phyloP scores from a whole-genome alignment of 352 stramenopile genomes.

The Globisporangium lucens region DNA sequence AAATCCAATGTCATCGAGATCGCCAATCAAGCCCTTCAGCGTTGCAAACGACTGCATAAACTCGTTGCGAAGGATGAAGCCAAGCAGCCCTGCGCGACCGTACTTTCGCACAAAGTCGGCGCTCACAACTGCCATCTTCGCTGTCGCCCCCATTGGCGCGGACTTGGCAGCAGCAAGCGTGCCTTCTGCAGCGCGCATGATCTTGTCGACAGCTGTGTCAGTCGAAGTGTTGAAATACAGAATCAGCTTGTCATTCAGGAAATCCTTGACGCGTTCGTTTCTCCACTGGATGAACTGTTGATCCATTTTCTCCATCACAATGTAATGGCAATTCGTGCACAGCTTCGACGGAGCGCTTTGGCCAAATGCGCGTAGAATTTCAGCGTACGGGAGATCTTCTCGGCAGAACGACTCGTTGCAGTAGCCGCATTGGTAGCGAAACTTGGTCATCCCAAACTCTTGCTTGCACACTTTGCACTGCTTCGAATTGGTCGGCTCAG shows the following conservation, averaged over 20 bases:
- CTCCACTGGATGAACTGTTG: conserved; percentile 78
- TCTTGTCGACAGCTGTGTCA: conserved; percentile 84
- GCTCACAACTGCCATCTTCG: conserved; percentile 83
- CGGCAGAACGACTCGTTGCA: conserved; percentile 78
- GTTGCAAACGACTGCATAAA: conserved; percentile 89
- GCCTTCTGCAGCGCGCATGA: conserved; percentile 73
- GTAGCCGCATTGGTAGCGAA: conserved; percentile 81
- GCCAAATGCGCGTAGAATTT: conserved; percentile 65
- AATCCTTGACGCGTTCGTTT: conserved; percentile 78
- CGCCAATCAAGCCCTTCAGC: conserved; percentile 71
- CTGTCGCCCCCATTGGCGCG: conserved; percentile 72
- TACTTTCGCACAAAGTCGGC: conserved; percentile 86
- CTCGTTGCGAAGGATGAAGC: conserved; percentile 84
- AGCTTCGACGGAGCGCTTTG: conserved; percentile 56
- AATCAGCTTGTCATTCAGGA: conserved; percentile 55
- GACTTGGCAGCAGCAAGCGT: conserved; percentile 76
- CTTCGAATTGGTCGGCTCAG: conserved; percentile 59
- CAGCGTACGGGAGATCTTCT: conserved; percentile 56
- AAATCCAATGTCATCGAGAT: conserved; percentile 77
- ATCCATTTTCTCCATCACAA: conserved; percentile 75
- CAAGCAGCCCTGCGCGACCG: conserved; percentile 66
- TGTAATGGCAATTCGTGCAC: conserved; percentile 66
- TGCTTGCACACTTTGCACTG: conserved; percentile 65
- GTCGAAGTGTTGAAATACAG: conserved; percentile 76
- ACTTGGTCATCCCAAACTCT: conserved; percentile 82